Percentiles rank a stretch among this genome's conserved stretches.
phyloP scores from a whole-genome alignment of 495 filamentous ascomycete species.

The Glarea lozoyensis region DNA sequence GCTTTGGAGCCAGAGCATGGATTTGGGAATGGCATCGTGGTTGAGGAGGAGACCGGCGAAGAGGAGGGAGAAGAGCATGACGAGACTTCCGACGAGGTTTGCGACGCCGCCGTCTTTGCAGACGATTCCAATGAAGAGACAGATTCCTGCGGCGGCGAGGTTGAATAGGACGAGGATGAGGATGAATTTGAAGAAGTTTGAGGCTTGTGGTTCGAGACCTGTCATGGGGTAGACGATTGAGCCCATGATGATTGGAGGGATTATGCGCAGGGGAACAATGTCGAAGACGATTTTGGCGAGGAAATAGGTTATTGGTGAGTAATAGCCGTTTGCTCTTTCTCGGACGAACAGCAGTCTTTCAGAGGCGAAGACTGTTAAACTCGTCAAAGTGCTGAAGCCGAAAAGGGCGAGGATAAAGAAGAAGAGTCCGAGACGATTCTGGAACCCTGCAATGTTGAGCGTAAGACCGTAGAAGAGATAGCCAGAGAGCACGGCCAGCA shows the following conservation, averaged over 20 bases:
- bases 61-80: constrained; percentile 95
- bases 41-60: constrained; percentile 93
- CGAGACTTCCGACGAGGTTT: constrained; percentile 87
- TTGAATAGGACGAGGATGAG: constrained; percentile 93
- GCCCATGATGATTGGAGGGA: constrained; percentile 96
- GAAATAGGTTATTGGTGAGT: constrained; percentile 96
- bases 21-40: constrained; percentile 79
- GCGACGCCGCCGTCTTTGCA: constrained; percentile 89
- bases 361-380: constrained; percentile 84
- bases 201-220: constrained; percentile 74
- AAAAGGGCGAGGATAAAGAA: constrained; percentile 96
- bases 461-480: constrained; percentile 95
- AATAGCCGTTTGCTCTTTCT: constrained; percentile 95
- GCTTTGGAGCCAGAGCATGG: constrained; percentile 82
- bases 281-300: constrained; percentile 90
- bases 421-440: constrained; percentile 96
- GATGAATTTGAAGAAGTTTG: constrained; percentile 85
- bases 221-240: constrained; percentile 97
- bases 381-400: constrained; percentile 92
- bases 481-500: constrained; percentile 87
- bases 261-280: constrained; percentile 84
- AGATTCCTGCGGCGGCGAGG: constrained; percentile 84
- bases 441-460: constrained; percentile 93
- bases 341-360: constrained; percentile 89
- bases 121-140: constrained; percentile 92